Percentiles rank a stretch among this genome's conserved stretches.
Evolutionary conservation across 176 grass and related monocot genomes (phyloP).

Genomic region (Musa beccarii): DNA sequence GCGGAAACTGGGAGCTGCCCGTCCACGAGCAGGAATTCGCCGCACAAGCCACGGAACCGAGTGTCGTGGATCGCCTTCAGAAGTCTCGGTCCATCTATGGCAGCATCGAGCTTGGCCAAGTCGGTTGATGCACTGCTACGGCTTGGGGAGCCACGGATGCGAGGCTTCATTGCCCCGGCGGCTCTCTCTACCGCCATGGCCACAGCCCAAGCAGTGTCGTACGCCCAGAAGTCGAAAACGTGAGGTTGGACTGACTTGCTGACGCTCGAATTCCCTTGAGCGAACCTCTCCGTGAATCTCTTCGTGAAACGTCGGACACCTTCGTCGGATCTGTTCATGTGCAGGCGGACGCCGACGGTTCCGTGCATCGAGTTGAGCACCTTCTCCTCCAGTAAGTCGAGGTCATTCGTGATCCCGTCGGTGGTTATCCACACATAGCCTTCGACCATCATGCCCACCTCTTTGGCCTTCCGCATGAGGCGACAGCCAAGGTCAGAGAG

Average conservation of each 20-base stretch:
- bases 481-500: background rate
- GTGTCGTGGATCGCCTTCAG: conserved; percentile 30
- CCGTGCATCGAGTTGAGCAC: conserved; percentile 45
- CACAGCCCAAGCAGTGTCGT: conserved; percentile 52
- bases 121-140: conserved; percentile 22
- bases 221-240: conserved; percentile 31
- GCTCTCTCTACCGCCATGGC: conserved; percentile 29
- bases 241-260: conserved; percentile 15
- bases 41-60: conserved; percentile 49
- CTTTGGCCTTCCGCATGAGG: conserved; percentile 30
- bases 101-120: conserved; percentile 41
- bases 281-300: too few relatives aligned
- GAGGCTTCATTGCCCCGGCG: background rate
- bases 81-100: conserved; percentile 26
- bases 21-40: conserved; percentile 44
- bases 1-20: conserved; percentile 45
- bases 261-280: too few relatives aligned
- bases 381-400: background rate
- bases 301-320: conserved; percentile 2
- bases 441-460: conserved; percentile 28
- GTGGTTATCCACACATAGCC: conserved; percentile 56
- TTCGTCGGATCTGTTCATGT: background rate
- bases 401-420: conserved; percentile 9
- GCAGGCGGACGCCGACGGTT: conserved; percentile 40
- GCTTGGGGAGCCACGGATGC: background rate